These are phyloP conservation scores for Zymoseptoria ardabiliae DNA, from an alignment of 2,329 filamentous ascomycete species.

Conservation along the genomic window DNA sequence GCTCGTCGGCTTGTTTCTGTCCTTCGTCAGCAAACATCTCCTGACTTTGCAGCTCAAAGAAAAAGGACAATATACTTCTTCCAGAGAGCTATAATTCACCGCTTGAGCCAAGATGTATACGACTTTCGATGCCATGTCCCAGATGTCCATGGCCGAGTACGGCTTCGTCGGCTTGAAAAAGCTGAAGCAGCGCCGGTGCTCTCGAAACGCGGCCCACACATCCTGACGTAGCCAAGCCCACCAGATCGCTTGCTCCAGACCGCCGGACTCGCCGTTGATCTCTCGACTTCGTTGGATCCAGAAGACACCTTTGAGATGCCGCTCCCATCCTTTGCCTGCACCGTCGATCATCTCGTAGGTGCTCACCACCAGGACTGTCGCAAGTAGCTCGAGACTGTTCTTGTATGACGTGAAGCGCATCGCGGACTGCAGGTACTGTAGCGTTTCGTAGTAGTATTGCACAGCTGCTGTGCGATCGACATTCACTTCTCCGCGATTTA, in stretches of 20 bases:
- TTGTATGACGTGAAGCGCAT: slow-evolving; percentile 53
- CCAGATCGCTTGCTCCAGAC: slow-evolving; percentile 53
- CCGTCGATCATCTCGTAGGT: slow-evolving; percentile 62
- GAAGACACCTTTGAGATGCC: slow-evolving; percentile 57
- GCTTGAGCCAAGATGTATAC: slow-evolving; percentile 51
- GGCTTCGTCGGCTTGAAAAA: slow-evolving; percentile 51
- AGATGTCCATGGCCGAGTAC: slow-evolving; percentile 42
- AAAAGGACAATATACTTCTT: slow-evolving; percentile 26
- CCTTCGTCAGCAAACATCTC: background rate
- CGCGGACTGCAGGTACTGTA: slow-evolving; percentile 54
- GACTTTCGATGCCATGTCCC: slow-evolving; percentile 48
- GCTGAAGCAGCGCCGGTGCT: slow-evolving; percentile 49
- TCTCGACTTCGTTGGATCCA: slow-evolving; percentile 58
- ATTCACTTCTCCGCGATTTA: slow-evolving; percentile 17
- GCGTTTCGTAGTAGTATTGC: slow-evolving; percentile 56
- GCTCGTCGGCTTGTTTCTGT: slow-evolving; percentile 34
- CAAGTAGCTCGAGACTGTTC: slow-evolving; percentile 50
- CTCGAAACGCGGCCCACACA: slow-evolving; percentile 57
- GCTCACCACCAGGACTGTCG: slow-evolving; percentile 53
- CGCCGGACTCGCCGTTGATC: slow-evolving; percentile 52
- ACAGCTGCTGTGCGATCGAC: slow-evolving; percentile 29
- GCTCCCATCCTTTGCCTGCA: slow-evolving; percentile 51
- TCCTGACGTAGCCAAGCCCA: slow-evolving; percentile 62
- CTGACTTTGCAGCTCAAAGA: too few relatives aligned
- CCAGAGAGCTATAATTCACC: slow-evolving; percentile 52